A percentile compares a stretch with the other conserved stretches of the same genome.
These are phyloP conservation scores for Penicillium expansum DNA, from an alignment of 2,329 filamentous ascomycete genomes.

Conservation along the genomic window DNA sequence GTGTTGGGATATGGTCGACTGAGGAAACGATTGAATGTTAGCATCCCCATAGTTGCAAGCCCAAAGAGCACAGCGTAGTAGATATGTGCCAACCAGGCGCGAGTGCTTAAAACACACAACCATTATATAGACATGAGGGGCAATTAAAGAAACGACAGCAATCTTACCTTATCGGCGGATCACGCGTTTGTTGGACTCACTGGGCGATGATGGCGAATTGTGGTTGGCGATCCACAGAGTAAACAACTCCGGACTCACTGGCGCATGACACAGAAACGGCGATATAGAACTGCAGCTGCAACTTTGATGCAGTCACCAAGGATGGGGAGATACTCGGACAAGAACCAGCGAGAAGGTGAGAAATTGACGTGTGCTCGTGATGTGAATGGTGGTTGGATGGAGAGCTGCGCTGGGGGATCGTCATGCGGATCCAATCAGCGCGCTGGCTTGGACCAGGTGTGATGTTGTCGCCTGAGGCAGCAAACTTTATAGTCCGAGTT, in stretches of 20 bases:
- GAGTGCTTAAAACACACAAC: neutral
- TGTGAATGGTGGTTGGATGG: constrained; percentile 10
- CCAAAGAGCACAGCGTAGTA: neutral
- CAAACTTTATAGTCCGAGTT: neutral
- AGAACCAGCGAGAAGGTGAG: constrained; percentile 2
- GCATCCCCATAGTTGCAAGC: constrained; percentile 34
- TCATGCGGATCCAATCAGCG: constrained; percentile 5
- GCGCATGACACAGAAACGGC: constrained; percentile 6
- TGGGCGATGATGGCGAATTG: neutral
- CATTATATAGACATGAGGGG: neutral
- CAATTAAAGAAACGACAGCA: neutral
- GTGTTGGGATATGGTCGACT: constrained; percentile 37
- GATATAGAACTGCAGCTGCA: neutral
- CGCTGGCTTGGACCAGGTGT: neutral
- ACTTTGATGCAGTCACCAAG: neutral
- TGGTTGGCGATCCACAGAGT: constrained; percentile 15
- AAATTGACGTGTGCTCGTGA: constrained; percentile 3
- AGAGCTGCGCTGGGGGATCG: constrained; percentile 5
- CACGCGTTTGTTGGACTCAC: constrained; percentile 6
- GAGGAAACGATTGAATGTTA: constrained; percentile 39
- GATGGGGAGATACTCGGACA: neutral
- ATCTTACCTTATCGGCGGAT: constrained; percentile 10
- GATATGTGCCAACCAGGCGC: neutral
- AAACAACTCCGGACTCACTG: neutral
- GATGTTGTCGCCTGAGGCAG: constrained; percentile 1